Base-by-base conservation (phyloP, 768 basidiomycete genomes). In the Rickenella mellea region DNA sequence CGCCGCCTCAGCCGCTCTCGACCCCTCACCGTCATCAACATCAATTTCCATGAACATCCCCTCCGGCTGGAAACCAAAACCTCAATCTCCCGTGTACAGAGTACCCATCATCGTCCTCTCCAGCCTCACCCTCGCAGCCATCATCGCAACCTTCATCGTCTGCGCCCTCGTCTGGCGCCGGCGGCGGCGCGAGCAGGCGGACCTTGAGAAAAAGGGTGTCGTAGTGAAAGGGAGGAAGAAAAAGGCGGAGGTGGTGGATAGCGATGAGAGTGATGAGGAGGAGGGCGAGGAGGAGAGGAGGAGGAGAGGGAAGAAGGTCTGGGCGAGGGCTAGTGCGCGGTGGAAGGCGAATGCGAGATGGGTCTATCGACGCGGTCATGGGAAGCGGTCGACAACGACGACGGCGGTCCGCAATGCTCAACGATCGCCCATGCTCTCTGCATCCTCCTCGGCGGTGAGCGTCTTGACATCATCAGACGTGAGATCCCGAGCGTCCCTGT, bases 281-380 rank as follows among this genome's bases (percentile, higher is more conserved):
- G 1, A 42, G 29, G 9, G 47, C 45, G 72, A 68, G 51, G 47
- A 56, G 6, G 56, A 55, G 39, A 64, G 52, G 42, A 53, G 54
- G 17, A 51, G 52, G 32, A 61, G 54, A 17, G 43, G 39, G 17
- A 24, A 79, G 55, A 76, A 73, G 50, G 51, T 78, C 37, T 84
- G 81, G 82, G 68, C 71, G 1, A 69, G 62, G 45, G 82, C 83
- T 2, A 76, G 73, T 1, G 76, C 76, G 6, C 70, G 80, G 32
- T 88, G 84, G 84, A 76, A 68, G 48, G 74, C 72, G 2, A 77
- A 78, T 40, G 69, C 74, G 8, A 74, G 76, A 21, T 67, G 73
- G 43, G 63, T 73, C n/a, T 74, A 76, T 6, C 73, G 81, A 27
- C 74, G 76, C 38, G 68, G 84, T 43, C 62, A 72, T 45, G 68